phyloP scores from a whole-genome alignment of 1,284 basidiomycete species.

The Omphalotus olearius region DNA sequence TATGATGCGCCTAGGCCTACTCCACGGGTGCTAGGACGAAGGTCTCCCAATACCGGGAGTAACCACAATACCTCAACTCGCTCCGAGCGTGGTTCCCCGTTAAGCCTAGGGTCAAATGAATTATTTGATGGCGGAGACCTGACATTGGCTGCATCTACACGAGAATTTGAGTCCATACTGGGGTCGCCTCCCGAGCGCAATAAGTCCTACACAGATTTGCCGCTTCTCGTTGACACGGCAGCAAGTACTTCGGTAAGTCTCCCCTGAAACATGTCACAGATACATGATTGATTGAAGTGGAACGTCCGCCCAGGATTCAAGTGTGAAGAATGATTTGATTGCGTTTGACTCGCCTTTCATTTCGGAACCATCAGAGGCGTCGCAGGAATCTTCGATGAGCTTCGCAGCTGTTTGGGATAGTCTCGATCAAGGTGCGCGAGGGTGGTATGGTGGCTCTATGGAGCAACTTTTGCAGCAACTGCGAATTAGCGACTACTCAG shows the following conservation, averaged over 20 bases:
- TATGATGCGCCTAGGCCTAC: conserved; percentile 58
- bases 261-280: too few relatives aligned
- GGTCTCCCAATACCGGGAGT: conserved; percentile 18
- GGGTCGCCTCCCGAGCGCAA: conserved; percentile 5
- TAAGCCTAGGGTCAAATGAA: background rate
- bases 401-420: conserved; percentile 56
- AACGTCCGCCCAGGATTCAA: conserved; percentile 26
- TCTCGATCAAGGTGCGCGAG: conserved; percentile 45
- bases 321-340: conserved; percentile 52
- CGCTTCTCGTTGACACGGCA: too few relatives aligned
- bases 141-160: conserved; percentile 42
- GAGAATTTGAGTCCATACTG: conserved; percentile 30
- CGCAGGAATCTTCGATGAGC: conserved; percentile 2
- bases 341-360: conserved; percentile 65
- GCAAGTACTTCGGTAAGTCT: too few relatives aligned
- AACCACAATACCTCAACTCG: conserved; percentile 15
- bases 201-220: too few relatives aligned
- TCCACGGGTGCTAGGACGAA: conserved; percentile 35
- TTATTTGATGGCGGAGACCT: conserved; percentile 38
- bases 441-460: conserved; percentile 60
- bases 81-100: conserved; percentile 4
- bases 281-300: background rate
- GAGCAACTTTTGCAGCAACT: conserved; percentile 48
- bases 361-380: conserved; percentile 31
- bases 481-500: conserved; percentile 40